Evolutionary conservation across 495 filamentous ascomycete species (phyloP), one percentile per base, ranked within the genome.

Genomic region (Jackrogersella multiformis): DNA sequence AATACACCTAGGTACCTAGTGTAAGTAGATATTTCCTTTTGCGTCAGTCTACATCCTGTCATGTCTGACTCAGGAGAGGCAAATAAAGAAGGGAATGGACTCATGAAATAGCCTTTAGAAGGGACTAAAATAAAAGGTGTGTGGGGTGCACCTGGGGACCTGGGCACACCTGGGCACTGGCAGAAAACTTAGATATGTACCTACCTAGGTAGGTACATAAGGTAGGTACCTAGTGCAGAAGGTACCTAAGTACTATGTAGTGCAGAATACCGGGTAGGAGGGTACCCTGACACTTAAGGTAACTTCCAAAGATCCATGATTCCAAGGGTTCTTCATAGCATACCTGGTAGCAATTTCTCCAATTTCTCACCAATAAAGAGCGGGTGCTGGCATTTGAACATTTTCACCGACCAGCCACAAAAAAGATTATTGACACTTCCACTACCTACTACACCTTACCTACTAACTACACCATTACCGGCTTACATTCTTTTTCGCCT

Each of bases 401-500:
- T 30, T 58, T 65, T 57, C 26, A 42, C 42, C 44, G 53, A 56
- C 64, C 64, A 68, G 66, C 66, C 66, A 64, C 59, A 46, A 64
- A 56, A 56, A 67, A 51, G 2, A 51, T 34, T 21, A 51, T 51
- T 28, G 34, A 34, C 24, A n/a, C n/a, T n/a, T n/a, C 21, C 35
- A 34, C 54, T 15, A 32, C 18, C 49, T 32, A 54, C 55, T 32
- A 54, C 15, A 52, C 41, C 26, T 55, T 26, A 39, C 56, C 42
- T 23, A 12, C 4, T 45, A 64, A 15, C 15, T 34, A 42, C 45
- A n/a, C 48, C 60, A 61, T 59, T n/a, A n/a, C 51, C 56, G 30
- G 48, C 61, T 59, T 61, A 69, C 61, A 69, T 69, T 69, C 61
- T 69, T 69, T 69, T 21, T 41, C 32, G 61, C 59, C 54, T 64